Evolutionary conservation across 2,329 filamentous ascomycete species (phyloP), one percentile per base, ranked within the genome.

Genomic region (Huntiella bhutanensis): DNA sequence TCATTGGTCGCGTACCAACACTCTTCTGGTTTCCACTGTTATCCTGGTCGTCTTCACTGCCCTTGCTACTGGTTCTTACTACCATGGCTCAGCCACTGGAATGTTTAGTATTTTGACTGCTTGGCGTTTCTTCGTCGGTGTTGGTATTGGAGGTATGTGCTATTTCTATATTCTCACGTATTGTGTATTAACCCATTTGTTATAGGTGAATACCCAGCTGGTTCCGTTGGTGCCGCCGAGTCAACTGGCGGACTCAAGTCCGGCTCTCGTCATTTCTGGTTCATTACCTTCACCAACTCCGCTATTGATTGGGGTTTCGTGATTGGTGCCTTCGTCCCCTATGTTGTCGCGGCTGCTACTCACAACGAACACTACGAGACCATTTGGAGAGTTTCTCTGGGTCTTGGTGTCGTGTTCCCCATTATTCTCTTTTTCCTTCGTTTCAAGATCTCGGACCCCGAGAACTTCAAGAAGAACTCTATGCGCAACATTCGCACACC

Each of bases 201-300:
- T 40, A 17, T 15, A 65, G 64, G 80, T 47, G 82, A 88, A 60
- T 87, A 86, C 55, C 82, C 82, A 1, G 82, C 82, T 37, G 87
- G 87, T 3, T 83, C 76, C 49, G 87, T 95, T 1, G 82, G 80
- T 2, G 82, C 77, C 45, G 83, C 86, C 2, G 87, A 95, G 61
- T 80, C 80, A 4, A 87, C 80, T 0, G 82, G 83, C 16, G 84
- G 92, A 58, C 67, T 95, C 49, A 84, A 85, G 59, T 60, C 64
- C 12, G 87, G 87, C 8, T 80, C 80, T 12, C 70, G 87, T n/a
- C 88, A 95, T 58, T 70, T 81, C 35, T 93, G 85, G 84, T 95
- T 87, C 57, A 83, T 88, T 54, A 68, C 93, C 52, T 92, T 91
- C 60, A 93, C 83, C 41, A 92, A 92, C 60, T 75, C 46, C 3